These are phyloP conservation scores for Alternaria brassicicola DNA, from an alignment of 2,329 filamentous ascomycete species.

Conservation along the genomic window DNA sequence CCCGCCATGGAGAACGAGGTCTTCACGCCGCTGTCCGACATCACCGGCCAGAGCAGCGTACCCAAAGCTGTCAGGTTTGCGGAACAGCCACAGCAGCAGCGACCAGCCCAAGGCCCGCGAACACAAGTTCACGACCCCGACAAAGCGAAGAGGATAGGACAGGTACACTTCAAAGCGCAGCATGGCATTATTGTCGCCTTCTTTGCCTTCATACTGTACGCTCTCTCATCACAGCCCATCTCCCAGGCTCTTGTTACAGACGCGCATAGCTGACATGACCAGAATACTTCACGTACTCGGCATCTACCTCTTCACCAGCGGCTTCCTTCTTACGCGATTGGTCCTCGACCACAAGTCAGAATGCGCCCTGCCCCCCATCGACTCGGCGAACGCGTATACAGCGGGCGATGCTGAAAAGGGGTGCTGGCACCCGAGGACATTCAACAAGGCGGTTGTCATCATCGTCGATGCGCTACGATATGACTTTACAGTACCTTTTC, in stretches of 20 bases:
- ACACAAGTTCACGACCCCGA: conserved; percentile 20
- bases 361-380: conserved; percentile 75
- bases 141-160: conserved; percentile 49
- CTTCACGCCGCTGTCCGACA: conserved; percentile 46
- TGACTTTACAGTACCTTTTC: conserved; percentile 89
- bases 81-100: conserved; percentile 28
- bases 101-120: conserved; percentile 12
- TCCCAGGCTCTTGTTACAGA: not conserved
- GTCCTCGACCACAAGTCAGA: conserved; percentile 79
- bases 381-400: conserved; percentile 46
- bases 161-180: conserved; percentile 59
- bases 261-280: conserved; percentile 14
- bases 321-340: conserved; percentile 88
- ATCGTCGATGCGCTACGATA: conserved; percentile 94
- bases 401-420: conserved; percentile 62
- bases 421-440: conserved; percentile 96
- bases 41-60: conserved; percentile 44
- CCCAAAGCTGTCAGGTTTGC: conserved; percentile 28
- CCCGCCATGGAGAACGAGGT: conserved; percentile 47
- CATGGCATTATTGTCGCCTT: conserved; percentile 65
- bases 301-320: conserved; percentile 90
- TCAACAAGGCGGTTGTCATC: conserved; percentile 88
- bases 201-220: conserved; percentile 70
- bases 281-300: conserved; percentile 77
- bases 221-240: not conserved